Evolutionary conservation across 495 filamentous ascomycete species (phyloP).

Genomic region (Penicillium bovifimosum): DNA sequence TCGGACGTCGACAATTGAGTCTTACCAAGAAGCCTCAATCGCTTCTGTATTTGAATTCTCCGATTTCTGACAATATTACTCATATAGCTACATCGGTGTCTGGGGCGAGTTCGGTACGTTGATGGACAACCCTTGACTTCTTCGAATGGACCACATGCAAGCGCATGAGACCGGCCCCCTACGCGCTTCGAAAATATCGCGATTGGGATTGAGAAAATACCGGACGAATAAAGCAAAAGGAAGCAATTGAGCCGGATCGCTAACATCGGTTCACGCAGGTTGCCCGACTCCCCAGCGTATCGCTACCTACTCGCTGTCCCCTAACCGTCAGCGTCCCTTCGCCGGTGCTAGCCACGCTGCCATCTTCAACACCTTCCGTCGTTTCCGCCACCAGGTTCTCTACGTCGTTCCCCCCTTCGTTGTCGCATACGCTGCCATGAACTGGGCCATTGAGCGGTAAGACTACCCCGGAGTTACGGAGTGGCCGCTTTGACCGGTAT

Average conservation of each 20-base stretch:
- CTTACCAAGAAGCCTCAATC: not conserved
- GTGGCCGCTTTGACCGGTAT: not conserved
- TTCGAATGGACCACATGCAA: slow-evolving; percentile 12
- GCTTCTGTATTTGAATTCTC: not conserved
- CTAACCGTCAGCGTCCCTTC: slow-evolving; percentile 61
- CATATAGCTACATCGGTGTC: slow-evolving; percentile 68
- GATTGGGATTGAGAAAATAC: not conserved
- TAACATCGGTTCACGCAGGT: slow-evolving; percentile 19
- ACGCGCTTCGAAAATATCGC: not conserved
- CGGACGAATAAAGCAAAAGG: too few relatives aligned
- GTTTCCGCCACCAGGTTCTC: slow-evolving; percentile 62
- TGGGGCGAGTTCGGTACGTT: slow-evolving; percentile 85
- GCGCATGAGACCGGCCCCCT: slow-evolving; percentile 2
- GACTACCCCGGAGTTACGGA: not conserved
- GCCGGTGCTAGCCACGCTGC: slow-evolving; percentile 57
- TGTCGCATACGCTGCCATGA: slow-evolving; percentile 67
- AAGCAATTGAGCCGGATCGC: not conserved
- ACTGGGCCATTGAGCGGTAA: slow-evolving; percentile 84
- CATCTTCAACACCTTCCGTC: slow-evolving; percentile 59
- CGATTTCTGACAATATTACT: slow-evolving; percentile 22
- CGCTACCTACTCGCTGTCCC: slow-evolving; percentile 54
- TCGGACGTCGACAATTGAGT: not conserved
- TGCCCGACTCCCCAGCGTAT: slow-evolving; percentile 57
- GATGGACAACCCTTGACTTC: slow-evolving; percentile 9
- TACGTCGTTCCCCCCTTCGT: slow-evolving; percentile 78